phyloP scores from a whole-genome alignment of 805 yeast genomes.

The Blastobotrys attinorum region DNA sequence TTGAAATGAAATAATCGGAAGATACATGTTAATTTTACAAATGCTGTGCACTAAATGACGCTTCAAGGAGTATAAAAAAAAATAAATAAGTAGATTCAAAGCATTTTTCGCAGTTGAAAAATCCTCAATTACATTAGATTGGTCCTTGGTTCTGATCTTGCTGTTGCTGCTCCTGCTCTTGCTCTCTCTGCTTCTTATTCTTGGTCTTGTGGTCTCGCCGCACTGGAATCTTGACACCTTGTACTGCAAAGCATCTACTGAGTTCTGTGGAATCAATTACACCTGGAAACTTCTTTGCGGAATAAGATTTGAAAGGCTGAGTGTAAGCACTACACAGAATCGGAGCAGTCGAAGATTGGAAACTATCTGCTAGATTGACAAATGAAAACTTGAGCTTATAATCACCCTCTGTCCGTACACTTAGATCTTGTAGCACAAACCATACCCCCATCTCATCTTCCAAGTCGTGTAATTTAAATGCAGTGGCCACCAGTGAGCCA shows the following conservation, averaged over 20 bases:
- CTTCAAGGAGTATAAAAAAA: too few species aligned
- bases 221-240: constrained; percentile 37
- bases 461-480: constrained; percentile 33
- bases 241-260: constrained; percentile 35
- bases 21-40: too few species aligned
- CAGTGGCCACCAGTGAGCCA: constrained; percentile 34
- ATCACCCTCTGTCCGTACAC: constrained; percentile 37
- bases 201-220: constrained; percentile 25
- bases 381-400: constrained; percentile 33
- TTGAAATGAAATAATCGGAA: too few species aligned
- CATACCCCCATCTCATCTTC: constrained; percentile 32
- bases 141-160: background rate
- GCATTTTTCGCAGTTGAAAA: too few species aligned
- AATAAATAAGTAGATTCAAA: too few species aligned
- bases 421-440: constrained; percentile 37
- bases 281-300: constrained; percentile 40
- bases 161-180: background rate
- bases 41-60: too few species aligned
- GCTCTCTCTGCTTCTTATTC: background rate
- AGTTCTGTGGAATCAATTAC: constrained; percentile 36
- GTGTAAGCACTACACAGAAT: constrained; percentile 26
- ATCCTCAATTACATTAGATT: too few species aligned
- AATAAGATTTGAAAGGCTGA: constrained; percentile 32
- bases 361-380: constrained; percentile 25
- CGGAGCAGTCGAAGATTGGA: constrained; percentile 10